Conservation (phyloP, 169 alveolate species). For the Plasmodium coatneyi region DNA sequence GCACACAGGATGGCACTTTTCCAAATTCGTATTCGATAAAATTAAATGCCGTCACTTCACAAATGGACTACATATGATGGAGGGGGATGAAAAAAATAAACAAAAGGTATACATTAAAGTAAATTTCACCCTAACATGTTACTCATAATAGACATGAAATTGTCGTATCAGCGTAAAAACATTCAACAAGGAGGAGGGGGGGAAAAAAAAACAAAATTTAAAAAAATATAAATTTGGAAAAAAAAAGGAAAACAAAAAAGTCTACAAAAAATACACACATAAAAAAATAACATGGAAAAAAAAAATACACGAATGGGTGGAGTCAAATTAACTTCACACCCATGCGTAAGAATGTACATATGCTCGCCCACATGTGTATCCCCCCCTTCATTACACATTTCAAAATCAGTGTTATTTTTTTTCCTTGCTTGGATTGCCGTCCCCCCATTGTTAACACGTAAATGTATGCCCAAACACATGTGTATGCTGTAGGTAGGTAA, state of each 20-base stretch:
- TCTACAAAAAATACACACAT: slow-evolving; percentile 34
- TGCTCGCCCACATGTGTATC: background rate
- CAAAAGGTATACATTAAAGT: background rate
- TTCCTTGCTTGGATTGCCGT: background rate
- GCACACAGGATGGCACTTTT: background rate
- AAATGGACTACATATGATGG: background rate
- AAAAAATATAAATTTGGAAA: background rate
- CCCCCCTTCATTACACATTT: background rate
- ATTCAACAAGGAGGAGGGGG: background rate
- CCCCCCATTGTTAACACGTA: background rate
- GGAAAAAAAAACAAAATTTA: slow-evolving; percentile 1
- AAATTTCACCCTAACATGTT: slow-evolving; percentile 5
- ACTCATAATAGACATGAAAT: slow-evolving; percentile 20
- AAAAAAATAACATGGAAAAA: slow-evolving; percentile 29
- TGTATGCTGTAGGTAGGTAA: background rate
- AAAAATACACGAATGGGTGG: background rate
- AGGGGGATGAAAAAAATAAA: background rate
- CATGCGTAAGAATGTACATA: background rate
- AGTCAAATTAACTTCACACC: background rate
- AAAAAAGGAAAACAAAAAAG: slow-evolving; percentile 31
- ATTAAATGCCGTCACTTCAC: background rate
- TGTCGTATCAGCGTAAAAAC: background rate
- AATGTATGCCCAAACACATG: background rate
- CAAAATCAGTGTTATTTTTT: background rate
- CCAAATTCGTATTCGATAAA: background rate